phyloP scores from a whole-genome alignment of 768 basidiomycete genomes.

The Ramaria sp. region DNA sequence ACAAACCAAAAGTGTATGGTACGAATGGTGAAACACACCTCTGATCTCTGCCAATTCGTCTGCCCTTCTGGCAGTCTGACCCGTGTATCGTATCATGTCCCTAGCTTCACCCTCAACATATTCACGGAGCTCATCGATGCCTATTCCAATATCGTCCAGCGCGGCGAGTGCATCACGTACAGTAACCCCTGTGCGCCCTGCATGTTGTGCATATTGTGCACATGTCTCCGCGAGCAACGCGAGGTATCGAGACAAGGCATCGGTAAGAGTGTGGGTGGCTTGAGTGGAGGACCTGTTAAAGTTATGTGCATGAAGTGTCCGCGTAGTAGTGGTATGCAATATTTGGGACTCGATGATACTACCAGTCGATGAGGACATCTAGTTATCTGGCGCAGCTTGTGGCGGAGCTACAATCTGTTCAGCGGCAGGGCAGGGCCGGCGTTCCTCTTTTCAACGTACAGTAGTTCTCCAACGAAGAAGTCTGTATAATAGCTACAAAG shows the following conservation, averaged over 20 bases:
- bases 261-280: slow-evolving; percentile 60
- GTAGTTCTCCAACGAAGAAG: too few species aligned
- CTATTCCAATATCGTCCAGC: slow-evolving; percentile 66
- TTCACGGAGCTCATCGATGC: slow-evolving; percentile 56
- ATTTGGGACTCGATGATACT: slow-evolving; percentile 7
- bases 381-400: background rate
- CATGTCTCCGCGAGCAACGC: slow-evolving; percentile 53
- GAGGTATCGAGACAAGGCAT: slow-evolving; percentile 68
- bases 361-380: slow-evolving; percentile 4
- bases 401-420: background rate
- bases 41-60: slow-evolving; percentile 69
- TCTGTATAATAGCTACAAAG: too few species aligned
- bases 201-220: slow-evolving; percentile 64
- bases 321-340: slow-evolving; percentile 7
- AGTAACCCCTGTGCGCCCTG: slow-evolving; percentile 51
- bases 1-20: slow-evolving; percentile 14
- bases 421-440: too few species aligned
- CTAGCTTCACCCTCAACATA: slow-evolving; percentile 56
- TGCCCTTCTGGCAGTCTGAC: slow-evolving; percentile 49
- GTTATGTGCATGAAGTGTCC: slow-evolving; percentile 62
- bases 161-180: slow-evolving; percentile 52
- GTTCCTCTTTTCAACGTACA: too few species aligned
- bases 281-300: slow-evolving; percentile 71
- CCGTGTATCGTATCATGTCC: slow-evolving; percentile 59
- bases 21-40: slow-evolving; percentile 34